Evolutionary conservation across 2,329 filamentous ascomycete species (phyloP).

Genomic region (Myriosclerotinia curreyana): DNA sequence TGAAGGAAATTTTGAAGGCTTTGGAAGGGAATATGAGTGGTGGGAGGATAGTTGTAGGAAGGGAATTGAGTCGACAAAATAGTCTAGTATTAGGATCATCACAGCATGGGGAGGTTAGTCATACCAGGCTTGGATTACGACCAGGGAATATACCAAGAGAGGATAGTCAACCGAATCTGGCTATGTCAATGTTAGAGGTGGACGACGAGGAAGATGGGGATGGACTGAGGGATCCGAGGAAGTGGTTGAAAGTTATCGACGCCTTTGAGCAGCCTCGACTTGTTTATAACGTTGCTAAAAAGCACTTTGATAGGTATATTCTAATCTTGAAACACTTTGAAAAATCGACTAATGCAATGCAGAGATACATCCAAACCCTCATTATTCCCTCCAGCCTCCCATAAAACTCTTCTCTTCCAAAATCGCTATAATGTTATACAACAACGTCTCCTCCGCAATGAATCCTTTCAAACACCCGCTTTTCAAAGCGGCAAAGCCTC

Average conservation of each 20-base stretch:
- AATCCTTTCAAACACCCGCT: slow-evolving; percentile 82
- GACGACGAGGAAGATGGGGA: slow-evolving; percentile 56
- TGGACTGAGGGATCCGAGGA: slow-evolving; percentile 62
- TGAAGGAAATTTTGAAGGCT: slow-evolving; percentile 79
- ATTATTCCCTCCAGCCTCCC: slow-evolving; percentile 70
- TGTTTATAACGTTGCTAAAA: slow-evolving; percentile 74
- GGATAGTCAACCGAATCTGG: slow-evolving; percentile 65
- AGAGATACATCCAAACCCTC: slow-evolving; percentile 64
- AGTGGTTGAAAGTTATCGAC: slow-evolving; percentile 79
- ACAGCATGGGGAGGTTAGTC: slow-evolving; percentile 51
- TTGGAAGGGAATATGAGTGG: slow-evolving; percentile 86
- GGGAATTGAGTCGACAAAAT: slow-evolving; percentile 59
- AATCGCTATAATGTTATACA: slow-evolving; percentile 91
- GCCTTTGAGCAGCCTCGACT: slow-evolving; percentile 84
- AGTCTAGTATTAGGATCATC: slow-evolving; percentile 60
- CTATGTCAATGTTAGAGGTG: slow-evolving; percentile 52
- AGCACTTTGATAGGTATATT: slow-evolving; percentile 80
- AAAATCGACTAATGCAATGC: slow-evolving; percentile 24
- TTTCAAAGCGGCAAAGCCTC: slow-evolving; percentile 60
- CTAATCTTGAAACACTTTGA: slow-evolving; percentile 32
- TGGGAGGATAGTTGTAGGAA: slow-evolving; percentile 61
- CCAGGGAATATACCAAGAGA: slow-evolving; percentile 51
- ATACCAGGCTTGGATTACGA: slow-evolving; percentile 55
- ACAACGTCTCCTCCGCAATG: slow-evolving; percentile 86
- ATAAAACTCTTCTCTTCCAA: slow-evolving; percentile 82